Conservation (phyloP, 345 rosid species). For the Eucalyptus camaldulensis region DNA sequence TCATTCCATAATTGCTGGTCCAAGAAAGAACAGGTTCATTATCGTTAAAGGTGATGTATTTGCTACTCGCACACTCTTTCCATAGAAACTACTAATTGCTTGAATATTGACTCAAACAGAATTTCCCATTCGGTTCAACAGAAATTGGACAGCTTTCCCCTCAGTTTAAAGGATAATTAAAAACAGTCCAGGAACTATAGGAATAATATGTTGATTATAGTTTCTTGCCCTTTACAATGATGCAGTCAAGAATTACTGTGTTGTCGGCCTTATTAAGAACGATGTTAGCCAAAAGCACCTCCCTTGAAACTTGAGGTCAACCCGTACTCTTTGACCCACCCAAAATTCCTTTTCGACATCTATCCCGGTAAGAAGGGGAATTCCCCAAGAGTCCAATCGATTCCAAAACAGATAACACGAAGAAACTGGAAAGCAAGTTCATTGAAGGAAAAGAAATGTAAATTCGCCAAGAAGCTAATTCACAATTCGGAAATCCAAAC, state of each 20-base stretch:
- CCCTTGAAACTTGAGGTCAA: neutral
- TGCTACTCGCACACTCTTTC: neutral
- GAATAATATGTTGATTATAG: neutral
- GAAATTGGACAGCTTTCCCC: neutral
- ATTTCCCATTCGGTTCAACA: neutral
- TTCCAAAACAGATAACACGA: neutral
- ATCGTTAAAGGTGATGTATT: neutral
- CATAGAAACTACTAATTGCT: neutral
- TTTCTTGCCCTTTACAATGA: neutral
- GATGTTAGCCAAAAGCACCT: neutral
- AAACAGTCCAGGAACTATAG: neutral
- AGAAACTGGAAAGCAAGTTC: neutral
- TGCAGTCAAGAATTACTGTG: neutral
- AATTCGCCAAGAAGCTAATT: neutral
- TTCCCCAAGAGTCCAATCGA: neutral
- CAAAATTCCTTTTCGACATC: neutral
- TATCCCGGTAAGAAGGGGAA: neutral
- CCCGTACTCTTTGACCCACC: neutral
- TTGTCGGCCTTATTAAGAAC: neutral
- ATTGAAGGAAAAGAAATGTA: neutral
- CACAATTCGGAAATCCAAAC: neutral
- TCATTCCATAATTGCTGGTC: constrained; percentile 97
- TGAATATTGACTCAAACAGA: neutral
- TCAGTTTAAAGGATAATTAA: neutral
- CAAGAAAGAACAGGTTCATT: neutral